Evolutionary conservation across 768 basidiomycete genomes (phyloP).

Genomic region (Mycena galericulata): DNA sequence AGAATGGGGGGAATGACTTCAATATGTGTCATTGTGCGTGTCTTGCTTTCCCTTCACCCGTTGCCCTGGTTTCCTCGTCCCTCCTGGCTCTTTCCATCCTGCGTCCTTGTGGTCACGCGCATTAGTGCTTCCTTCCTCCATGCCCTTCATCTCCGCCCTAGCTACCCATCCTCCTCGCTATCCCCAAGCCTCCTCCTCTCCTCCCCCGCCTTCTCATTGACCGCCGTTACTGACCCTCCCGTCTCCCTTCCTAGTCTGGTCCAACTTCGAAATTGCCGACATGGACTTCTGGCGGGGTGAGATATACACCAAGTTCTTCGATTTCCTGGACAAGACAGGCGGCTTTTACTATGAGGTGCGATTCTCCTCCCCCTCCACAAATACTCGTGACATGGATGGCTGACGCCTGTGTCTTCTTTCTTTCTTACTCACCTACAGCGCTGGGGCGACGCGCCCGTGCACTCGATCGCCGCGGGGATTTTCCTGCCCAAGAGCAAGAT

Average conservation of each 20-base stretch:
- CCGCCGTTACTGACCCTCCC: neutral
- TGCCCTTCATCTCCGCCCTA: neutral
- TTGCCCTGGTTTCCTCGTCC: neutral
- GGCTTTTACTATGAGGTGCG: constrained; percentile 78
- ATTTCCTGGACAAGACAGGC: constrained; percentile 68
- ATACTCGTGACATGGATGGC: no score
- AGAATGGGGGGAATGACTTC: constrained; percentile 66
- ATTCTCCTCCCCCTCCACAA: constrained; percentile 49
- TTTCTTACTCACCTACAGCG: constrained; percentile 41
- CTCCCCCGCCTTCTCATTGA: neutral
- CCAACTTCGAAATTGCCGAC: constrained; percentile 78
- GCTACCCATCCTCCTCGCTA: neutral
- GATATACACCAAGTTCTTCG: constrained; percentile 75
- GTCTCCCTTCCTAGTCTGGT: constrained; percentile 56
- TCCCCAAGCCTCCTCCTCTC: no score
- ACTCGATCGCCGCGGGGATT: constrained; percentile 76
- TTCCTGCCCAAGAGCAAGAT: constrained; percentile 70
- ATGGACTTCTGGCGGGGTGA: constrained; percentile 74
- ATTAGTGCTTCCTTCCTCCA: no score
- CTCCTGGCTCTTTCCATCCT: neutral
- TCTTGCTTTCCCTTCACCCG: neutral
- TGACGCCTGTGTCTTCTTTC: no score
- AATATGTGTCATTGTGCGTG: constrained; percentile 80
- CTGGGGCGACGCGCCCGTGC: constrained; percentile 75
- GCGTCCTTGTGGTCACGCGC: no score